Evolutionary conservation across 768 basidiomycete genomes (phyloP).

Genomic region (Leccinellum rugosiceps): DNA sequence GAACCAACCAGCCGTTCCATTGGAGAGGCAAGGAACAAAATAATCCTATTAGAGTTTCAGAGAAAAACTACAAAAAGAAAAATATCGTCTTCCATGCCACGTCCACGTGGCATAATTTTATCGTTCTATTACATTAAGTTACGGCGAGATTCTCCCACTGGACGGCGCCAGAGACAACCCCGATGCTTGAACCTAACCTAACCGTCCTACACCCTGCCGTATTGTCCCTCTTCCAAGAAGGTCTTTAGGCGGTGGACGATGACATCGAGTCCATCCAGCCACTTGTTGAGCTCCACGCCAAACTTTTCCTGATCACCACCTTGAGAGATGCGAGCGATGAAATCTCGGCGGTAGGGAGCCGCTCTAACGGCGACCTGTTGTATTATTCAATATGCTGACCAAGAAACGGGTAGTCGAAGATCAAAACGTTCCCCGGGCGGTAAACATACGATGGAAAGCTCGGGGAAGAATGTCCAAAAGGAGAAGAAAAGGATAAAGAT

Average conservation of each 20-base stretch:
- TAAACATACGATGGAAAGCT: not conserved
- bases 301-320: constrained; percentile 62
- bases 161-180: not conserved
- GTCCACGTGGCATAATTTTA: constrained; percentile 17
- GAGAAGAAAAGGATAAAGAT: not conserved
- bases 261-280: constrained; percentile 60
- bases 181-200: constrained; percentile 19
- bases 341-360: constrained; percentile 58
- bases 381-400: not conserved
- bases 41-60: not conserved
- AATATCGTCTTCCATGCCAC: not conserved
- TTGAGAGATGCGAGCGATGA: constrained; percentile 59
- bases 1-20: not conserved
- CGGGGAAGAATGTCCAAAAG: not conserved
- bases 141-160: not conserved
- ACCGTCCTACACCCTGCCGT: constrained; percentile 48
- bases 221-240: constrained; percentile 57
- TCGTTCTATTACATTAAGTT: not conserved
- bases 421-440: not conserved
- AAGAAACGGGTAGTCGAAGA: not conserved
- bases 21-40: not conserved
- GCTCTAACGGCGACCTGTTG: constrained; percentile 59
- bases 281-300: constrained; percentile 52
- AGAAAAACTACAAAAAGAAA: not conserved
- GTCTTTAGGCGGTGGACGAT: constrained; percentile 48